Evolutionary conservation across 768 basidiomycete species (phyloP), one percentile per base, ranked within the genome.

Genomic region (Lactarius akahatsu): DNA sequence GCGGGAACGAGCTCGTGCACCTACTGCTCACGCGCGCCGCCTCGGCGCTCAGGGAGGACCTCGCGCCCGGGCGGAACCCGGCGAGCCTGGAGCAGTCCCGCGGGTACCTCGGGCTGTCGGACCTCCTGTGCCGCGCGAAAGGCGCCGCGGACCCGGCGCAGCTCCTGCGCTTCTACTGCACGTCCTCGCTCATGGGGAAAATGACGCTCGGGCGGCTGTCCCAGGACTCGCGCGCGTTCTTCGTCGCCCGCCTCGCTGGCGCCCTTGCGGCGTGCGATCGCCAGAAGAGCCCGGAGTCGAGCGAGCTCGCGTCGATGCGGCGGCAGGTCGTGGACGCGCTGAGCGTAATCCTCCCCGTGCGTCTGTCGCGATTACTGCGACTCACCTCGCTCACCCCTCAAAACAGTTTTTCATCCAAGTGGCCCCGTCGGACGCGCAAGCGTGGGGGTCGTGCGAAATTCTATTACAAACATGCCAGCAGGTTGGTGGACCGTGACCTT

Each of bases 161-260:
- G 59, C 75, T 89, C 18, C 73, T 88, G 41, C 82, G 78, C 34
- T 86, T 86, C 70, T 89, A 86, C 67, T 78, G 80, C 71, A 69
- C 71, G 13, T 73, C 76, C 52, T 71, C 70, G 69, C 71, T 83
- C 47, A 74, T 76, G 28, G 76, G 80, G 45, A 87, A 82, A 71
- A 74, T 80, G 62, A 79, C 78, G 28, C 74, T 88, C 30, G 79
- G 80, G 61, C 80, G 79, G 62, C 78, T 86, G 5, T 68, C 74
- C 3, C 74, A 75, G 40, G 77, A 79, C 40, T 80, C 83, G 52
- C 82, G 81, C 70, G 70, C 78, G 23, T 78, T 75, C 59, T 74
- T 88, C 18, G 78, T 87, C 63, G 76, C 76, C 59, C 77, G 78
- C 71, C 74, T 87, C 26, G 79, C 82, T 63, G 79, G 81, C 57